Evolutionary conservation across 176 grass and related monocot species (phyloP).

Genomic region (Aegilops umbellulata): DNA sequence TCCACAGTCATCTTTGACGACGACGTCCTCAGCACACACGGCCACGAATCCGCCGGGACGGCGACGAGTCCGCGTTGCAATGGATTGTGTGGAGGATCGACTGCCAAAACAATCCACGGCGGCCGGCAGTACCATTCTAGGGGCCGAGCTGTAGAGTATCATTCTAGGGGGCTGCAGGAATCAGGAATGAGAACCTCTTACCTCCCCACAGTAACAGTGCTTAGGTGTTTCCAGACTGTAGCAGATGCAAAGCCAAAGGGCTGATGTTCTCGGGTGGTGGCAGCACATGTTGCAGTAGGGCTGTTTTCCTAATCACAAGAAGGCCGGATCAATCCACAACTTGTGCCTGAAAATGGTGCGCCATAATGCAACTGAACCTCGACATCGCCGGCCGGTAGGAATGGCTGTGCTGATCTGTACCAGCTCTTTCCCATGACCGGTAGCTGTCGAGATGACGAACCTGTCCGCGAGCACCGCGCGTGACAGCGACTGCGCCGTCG

Average conservation of each 20-base stretch:
- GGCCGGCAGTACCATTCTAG: not conserved
- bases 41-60: not conserved
- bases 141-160: not conserved
- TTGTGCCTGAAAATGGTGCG: slow-evolving; percentile 3
- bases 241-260: slow-evolving; percentile 11
- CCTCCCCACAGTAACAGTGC: not conserved
- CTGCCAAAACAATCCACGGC: not conserved
- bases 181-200: not conserved
- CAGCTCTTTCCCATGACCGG: not conserved
- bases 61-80: not conserved
- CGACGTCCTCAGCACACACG: not conserved
- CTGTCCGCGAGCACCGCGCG: slow-evolving; percentile 5
- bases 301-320: slow-evolving; percentile 18
- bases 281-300: slow-evolving; percentile 9
- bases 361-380: not conserved
- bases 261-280: no score
- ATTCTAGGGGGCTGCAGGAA: not conserved
- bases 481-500: slow-evolving; percentile 8
- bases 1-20: not conserved
- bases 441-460: not conserved
- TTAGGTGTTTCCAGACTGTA: not conserved
- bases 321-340: slow-evolving; percentile 1
- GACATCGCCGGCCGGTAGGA: not conserved
- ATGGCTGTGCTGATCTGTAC: slow-evolving; percentile 6
- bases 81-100: not conserved